Base-by-base conservation (phyloP, 2,329 filamentous ascomycete species). In the Lasiodiplodia citricola region DNA sequence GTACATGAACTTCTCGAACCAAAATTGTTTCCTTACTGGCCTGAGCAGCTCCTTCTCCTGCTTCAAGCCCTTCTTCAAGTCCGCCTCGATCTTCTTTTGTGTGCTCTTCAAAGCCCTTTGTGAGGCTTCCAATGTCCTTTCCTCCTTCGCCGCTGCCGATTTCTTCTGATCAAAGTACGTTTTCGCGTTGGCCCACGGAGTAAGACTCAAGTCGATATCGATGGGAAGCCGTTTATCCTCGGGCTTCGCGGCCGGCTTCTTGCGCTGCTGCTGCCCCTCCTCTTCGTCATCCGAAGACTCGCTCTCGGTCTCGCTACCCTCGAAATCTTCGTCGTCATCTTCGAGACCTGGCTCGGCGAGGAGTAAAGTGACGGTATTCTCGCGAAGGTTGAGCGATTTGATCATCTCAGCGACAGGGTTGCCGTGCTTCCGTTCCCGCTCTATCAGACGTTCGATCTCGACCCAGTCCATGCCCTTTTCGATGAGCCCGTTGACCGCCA, bases 1-100 rank as follows among this genome's bases (percentile, higher is more conserved):
- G 87, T 93, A 98, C 35, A 90, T 84, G 75, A 97, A 99, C 80
- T 99, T 99, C 76, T 99, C 96, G 73, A 97, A 99, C 96, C 96
- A 99, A 74, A 94, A 87, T 72, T 90, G 91, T 75, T 90, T 91
- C 68, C 96, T 88, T 10, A 97, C 91, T 0, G 92, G 93, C 56
- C 94, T 90, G 11, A 98, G 82, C 2, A 96, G 84, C 23, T 93
- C 91, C 78, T 97, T 97, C 80, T 98, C 96, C 76, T 96, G 91
- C 81, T 97, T 97, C 68, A 98, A 80, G 0, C 90, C 91, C 75
- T 94, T 95, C 81, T 92, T 96, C 25, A 98, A 84, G 77, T 97
- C 93, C 14, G 92, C 88, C 4, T 87, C 85, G 25, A 98, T 94
- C 80, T 97, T 97, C 75, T 92, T 90, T 77, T 97, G 93, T 7